Evolutionary conservation across 495 filamentous ascomycete genomes (phyloP).

Genomic region (Opeltia flavorubescens): DNA sequence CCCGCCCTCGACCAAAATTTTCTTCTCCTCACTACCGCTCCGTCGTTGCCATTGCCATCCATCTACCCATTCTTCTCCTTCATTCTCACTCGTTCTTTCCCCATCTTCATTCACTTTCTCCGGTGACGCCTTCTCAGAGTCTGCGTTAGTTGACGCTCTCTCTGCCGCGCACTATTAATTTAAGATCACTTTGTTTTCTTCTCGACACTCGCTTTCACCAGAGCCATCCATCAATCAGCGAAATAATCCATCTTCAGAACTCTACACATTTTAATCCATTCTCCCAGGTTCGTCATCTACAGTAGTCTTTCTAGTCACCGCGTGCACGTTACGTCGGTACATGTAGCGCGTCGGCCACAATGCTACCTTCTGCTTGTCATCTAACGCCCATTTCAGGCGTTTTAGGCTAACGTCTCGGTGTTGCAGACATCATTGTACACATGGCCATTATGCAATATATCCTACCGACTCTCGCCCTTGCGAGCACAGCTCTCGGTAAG

Average conservation of each 20-base stretch:
- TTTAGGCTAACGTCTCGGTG: slow-evolving; percentile 1
- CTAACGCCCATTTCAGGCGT: slow-evolving; percentile 1
- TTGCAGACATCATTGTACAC: slow-evolving; percentile 16
- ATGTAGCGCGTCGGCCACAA: not conserved
- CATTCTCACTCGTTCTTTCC: slow-evolving; percentile 7
- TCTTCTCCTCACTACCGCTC: slow-evolving; percentile 5
- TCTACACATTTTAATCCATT: slow-evolving; percentile 10
- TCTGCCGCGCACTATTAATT: slow-evolving; percentile 7
- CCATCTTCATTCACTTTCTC: slow-evolving; percentile 9
- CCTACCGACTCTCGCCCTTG: slow-evolving; percentile 57
- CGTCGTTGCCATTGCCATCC: slow-evolving; percentile 10
- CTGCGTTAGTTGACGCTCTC: too few species aligned
- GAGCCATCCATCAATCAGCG: slow-evolving; percentile 21
- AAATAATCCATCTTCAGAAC: slow-evolving; percentile 12
- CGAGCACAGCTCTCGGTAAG: slow-evolving; percentile 53
- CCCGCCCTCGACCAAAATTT: slow-evolving; percentile 20
- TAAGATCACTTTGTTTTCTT: slow-evolving; percentile 19
- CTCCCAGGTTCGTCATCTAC: slow-evolving; percentile 7
- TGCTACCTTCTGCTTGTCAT: slow-evolving; percentile 6
- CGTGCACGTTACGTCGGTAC: not conserved
- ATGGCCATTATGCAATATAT: slow-evolving; percentile 70
- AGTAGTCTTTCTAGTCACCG: not conserved
- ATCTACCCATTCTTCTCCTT: slow-evolving; percentile 7
- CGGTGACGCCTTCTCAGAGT: slow-evolving; percentile 5
- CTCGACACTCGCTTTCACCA: slow-evolving; percentile 25